Percentiles rank a stretch among this genome's conserved stretches.
Evolutionary conservation across 2,329 filamentous ascomycete genomes (phyloP).

Genomic region (Ophiostoma triangulosporum): DNA sequence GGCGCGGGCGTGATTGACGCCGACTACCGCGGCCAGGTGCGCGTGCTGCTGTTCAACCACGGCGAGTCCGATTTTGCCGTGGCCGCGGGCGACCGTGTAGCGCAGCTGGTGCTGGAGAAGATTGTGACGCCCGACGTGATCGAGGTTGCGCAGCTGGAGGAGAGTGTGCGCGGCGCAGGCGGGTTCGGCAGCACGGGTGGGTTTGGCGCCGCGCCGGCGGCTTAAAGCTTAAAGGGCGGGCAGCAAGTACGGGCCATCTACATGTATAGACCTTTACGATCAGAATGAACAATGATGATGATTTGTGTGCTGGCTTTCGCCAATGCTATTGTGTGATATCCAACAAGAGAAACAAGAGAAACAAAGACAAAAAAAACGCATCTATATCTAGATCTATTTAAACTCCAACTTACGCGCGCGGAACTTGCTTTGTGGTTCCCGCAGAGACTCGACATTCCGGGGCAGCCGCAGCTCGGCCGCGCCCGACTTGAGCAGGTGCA

Average conservation of each 20-base stretch:
- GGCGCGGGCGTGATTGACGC: constrained; percentile 96
- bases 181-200: constrained; percentile 81
- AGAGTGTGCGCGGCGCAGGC: constrained; percentile 79
- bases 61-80: constrained; percentile 68
- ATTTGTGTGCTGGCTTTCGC: too few relatives aligned
- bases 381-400: too few relatives aligned
- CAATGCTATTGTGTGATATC: not conserved
- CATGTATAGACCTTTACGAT: too few relatives aligned
- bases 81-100: constrained; percentile 77
- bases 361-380: too few relatives aligned
- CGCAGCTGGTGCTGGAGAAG: constrained; percentile 85
- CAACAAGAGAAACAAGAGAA: not conserved
- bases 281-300: too few relatives aligned
- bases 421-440: constrained; percentile 52
- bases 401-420: constrained; percentile 37
- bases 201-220: constrained; percentile 6
- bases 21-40: constrained; percentile 88
- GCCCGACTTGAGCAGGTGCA: constrained; percentile 59
- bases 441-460: constrained; percentile 55
- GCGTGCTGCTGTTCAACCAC: constrained; percentile 91
- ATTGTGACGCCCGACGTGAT: constrained; percentile 86
- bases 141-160: constrained; percentile 79
- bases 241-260: too few relatives aligned
- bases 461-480: constrained; percentile 82
- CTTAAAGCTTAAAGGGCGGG: not conserved